Base-by-base conservation (phyloP, 2,329 filamentous ascomycete species). In the Huntiella savannae region DNA sequence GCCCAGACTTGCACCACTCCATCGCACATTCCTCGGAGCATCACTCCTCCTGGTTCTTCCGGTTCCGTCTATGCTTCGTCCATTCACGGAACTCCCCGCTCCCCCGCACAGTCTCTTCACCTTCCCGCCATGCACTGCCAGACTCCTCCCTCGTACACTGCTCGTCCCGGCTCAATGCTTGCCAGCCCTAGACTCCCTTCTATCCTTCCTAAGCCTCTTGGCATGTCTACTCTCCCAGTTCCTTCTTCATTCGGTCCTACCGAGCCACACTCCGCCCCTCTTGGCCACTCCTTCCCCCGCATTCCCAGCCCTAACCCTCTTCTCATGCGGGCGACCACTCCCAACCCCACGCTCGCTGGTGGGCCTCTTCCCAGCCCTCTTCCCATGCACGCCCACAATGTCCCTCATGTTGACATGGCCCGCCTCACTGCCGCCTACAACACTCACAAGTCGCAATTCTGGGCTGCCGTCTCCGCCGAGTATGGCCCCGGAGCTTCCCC, bases 401-500 rank as follows among this genome's bases (percentile, higher is more conserved):
- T 15, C 10, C 38, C 39, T 5, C 65, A 68, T 51, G 68, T 80
- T 52, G 76, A 83, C 58, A 68, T 77, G 55, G 64, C 70, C 22
- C 77, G 79, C 41, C 75, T 88, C 17, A 71, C 75, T 41, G 67
- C 71, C 50, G 73, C 86, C 53, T 87, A 87, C 60, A 71, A 76
- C 45, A 65, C 71, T 5, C 80, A 84, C 60, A 75, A 79, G 38
- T 66, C 70, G 43, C 71, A 73, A 6, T 87, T 88, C 63, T 88
- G 82, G 82, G 67, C 71, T 33, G 68, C 72, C 41, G 71, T 88
- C 33, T 80, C 81, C 28, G 65, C 72, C 19, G 79, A 85, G 55
- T 87, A 87, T 55, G 80, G 80, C 45, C 60, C 64, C 11, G 71
- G 75, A 33, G 68, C 69, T 1, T 77, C 73, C 42, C 73, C 79